Evolutionary conservation across 2,329 filamentous ascomycete species (phyloP).

Genomic region (Talaromyces sp.): DNA sequence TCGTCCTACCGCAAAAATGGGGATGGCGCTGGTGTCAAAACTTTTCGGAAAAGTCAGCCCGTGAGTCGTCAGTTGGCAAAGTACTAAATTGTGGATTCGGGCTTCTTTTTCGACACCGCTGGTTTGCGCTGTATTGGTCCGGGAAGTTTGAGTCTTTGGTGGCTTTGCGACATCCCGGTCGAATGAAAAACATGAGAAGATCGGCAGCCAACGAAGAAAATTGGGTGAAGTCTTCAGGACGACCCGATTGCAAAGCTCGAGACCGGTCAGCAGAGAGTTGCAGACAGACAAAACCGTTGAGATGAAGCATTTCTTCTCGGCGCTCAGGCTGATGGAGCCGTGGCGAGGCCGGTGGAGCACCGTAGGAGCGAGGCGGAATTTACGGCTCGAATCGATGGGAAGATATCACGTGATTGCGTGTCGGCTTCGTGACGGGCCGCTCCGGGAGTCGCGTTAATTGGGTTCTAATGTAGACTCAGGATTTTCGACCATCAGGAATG

Average conservation of each 20-base stretch:
- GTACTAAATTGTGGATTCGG: conserved; percentile 19
- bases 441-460: conserved; percentile 16
- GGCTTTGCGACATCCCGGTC: conserved; percentile 23
- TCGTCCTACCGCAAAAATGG: conserved; percentile 5
- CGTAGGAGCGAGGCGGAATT: conserved; percentile 6
- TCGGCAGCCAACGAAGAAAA: neutral
- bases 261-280: neutral
- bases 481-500: neutral
- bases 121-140: conserved; percentile 29
- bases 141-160: conserved; percentile 19
- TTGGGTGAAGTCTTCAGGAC: neutral
- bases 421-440: conserved; percentile 21
- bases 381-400: conserved; percentile 1
- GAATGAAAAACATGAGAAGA: conserved; percentile 2
- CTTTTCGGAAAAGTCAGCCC: conserved; percentile 22
- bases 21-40: conserved; percentile 18
- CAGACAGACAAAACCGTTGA: neutral
- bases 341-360: conserved; percentile 2
- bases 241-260: neutral
- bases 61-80: conserved; percentile 12
- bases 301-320: neutral
- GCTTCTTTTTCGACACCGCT: conserved; percentile 30
- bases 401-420: conserved; percentile 32
- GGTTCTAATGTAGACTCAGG: neutral
- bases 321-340: neutral